Base-by-base conservation (phyloP, 2,329 filamentous ascomycete species). In the Colletotrichum tropicale region DNA sequence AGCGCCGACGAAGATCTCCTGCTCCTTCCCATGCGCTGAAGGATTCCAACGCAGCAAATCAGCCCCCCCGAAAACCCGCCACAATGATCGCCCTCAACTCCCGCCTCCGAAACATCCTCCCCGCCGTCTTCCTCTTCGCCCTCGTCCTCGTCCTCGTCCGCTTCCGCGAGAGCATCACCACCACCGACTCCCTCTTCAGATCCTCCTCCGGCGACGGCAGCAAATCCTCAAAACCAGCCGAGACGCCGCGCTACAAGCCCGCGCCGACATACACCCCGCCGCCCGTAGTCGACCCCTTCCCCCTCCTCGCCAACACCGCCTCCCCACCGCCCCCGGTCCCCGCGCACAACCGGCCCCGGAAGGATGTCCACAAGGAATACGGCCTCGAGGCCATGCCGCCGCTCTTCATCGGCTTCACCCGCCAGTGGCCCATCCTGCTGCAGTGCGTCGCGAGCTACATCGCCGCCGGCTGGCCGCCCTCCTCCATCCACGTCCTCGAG, bases 371-470 rank as follows among this genome's bases (percentile, higher is more conserved):
- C 78, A 83, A 83, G 67, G 81, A 84, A 6, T 85, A 86, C 70
- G 83, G 82, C 69, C 78, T 87, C 61, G 80, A 83, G 6, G 76
- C 82, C 43, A 78, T 83, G 8, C 88, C 90, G 5, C 89, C 90
- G 3, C 85, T 92, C 10, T 84, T 92, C 65, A 90, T 92, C 75
- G 89, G 90, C n/a, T 92, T 92, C 82, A 91, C 90, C 1, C 85
- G 89, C 38, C 87, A 88, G 71, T 91, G 88, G 87, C 86, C 87
- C 3, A 83, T 92, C 72, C 84, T 92, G 2, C 85, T 90, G 16
- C 91, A 92, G 81, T 84, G 87, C 5, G 87, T 92, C 2, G 86
- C 91, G 12, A 88, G 86, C 13, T 92, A 92, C 80, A 88, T 92
- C 77, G 88, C 90, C 1, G 88, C 89, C 4, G 91, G 90, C 65